These are phyloP conservation scores for Fusarium mangiferae DNA, from an alignment of 2,329 filamentous ascomycete genomes.

Conservation along the genomic window DNA sequence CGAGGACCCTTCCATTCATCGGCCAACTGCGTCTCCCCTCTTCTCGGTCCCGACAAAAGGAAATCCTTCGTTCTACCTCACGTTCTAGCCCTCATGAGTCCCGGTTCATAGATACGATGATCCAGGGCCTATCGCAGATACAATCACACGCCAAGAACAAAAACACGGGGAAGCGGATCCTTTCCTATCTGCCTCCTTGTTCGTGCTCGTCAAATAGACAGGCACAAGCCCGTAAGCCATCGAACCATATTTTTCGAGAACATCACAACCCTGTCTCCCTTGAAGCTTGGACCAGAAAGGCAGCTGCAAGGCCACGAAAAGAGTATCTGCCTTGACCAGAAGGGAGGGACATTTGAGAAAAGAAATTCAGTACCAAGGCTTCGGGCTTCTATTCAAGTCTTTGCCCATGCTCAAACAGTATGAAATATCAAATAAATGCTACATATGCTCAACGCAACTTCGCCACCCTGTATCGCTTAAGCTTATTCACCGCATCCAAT, in stretches of 20 bases:
- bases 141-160: constrained; percentile 23
- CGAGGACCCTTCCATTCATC: neutral
- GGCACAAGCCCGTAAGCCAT: constrained; percentile 24
- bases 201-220: neutral
- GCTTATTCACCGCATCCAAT: constrained; percentile 6
- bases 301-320: constrained; percentile 25
- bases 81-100: neutral
- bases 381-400: neutral
- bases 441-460: constrained; percentile 11
- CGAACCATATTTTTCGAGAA: constrained; percentile 16
- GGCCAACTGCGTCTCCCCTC: constrained; percentile 18
- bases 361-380: neutral
- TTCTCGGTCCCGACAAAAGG: constrained; percentile 21
- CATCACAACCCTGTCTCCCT: constrained; percentile 1
- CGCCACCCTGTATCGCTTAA: constrained; percentile 7
- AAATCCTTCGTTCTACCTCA: neutral
- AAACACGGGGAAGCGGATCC: constrained; percentile 28
- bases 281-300: constrained; percentile 25
- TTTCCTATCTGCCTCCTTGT: constrained; percentile 17
- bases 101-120: neutral
- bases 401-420: constrained; percentile 1
- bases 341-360: neutral
- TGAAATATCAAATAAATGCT: constrained; percentile 10
- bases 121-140: constrained; percentile 8
- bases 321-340: neutral